Evolutionary conservation across 192 early-diverging fungal genomes (phyloP).

Genomic region (Entrophospora sp.): DNA sequence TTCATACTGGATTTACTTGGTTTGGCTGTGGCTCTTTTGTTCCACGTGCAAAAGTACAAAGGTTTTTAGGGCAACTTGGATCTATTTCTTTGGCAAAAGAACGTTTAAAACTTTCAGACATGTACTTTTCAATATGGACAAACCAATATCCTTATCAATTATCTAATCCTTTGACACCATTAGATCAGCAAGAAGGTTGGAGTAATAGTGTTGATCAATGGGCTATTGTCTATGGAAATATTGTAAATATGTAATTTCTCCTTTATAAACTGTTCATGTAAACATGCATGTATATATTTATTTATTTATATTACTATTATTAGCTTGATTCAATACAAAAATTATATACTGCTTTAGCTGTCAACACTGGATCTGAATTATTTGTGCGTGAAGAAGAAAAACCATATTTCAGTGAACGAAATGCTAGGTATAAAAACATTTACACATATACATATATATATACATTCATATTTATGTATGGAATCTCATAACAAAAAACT

Average conservation of each 20-base stretch:
- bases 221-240: slow-evolving; percentile 38
- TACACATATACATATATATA: background rate
- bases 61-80: slow-evolving; percentile 42
- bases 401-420: slow-evolving; percentile 34
- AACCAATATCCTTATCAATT: slow-evolving; percentile 53
- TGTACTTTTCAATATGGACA: slow-evolving; percentile 52
- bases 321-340: slow-evolving; percentile 44
- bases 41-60: slow-evolving; percentile 39
- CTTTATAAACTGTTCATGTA: too few species aligned
- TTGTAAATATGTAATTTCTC: slow-evolving; percentile 20
- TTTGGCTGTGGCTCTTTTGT: slow-evolving; percentile 42
- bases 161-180: slow-evolving; percentile 35
- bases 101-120: slow-evolving; percentile 35
- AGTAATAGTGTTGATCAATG: slow-evolving; percentile 37
- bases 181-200: slow-evolving; percentile 35
- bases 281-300: background rate
- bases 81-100: slow-evolving; percentile 39
- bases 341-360: slow-evolving; percentile 31
- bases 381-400: slow-evolving; percentile 35
- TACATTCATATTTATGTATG: background rate
- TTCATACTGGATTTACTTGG: slow-evolving; percentile 49
- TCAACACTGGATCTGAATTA: slow-evolving; percentile 37
- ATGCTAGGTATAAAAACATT: slow-evolving; percentile 26
- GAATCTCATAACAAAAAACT: too few species aligned
- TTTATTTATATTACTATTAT: background rate